These are phyloP conservation scores for Aspergillus quadrilineatus DNA, from an alignment of 2,329 filamentous ascomycete species.

Conservation along the genomic window DNA sequence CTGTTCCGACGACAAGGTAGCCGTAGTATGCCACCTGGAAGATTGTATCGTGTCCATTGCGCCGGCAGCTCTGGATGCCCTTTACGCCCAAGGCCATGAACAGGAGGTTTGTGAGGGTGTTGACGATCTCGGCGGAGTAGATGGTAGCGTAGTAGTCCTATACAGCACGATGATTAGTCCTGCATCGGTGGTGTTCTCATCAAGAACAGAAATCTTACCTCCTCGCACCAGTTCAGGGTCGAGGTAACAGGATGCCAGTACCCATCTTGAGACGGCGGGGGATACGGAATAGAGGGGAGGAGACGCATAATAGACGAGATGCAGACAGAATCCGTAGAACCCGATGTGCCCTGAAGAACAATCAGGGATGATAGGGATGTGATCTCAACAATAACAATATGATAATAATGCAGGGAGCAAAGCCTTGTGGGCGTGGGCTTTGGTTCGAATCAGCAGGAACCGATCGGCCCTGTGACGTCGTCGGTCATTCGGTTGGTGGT, in stretches of 20 bases:
- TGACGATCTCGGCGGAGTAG: conserved; percentile 76
- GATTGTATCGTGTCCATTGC: conserved; percentile 70
- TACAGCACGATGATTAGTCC: conserved; percentile 20
- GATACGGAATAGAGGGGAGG: conserved; percentile 41
- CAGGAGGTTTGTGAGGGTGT: conserved; percentile 76
- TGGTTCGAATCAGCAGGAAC: conserved; percentile 9
- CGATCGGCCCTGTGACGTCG: conserved; percentile 11
- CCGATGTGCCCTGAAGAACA: neutral
- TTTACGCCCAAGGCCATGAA: conserved; percentile 77
- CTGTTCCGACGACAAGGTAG: conserved; percentile 61
- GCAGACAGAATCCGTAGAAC: conserved; percentile 10
- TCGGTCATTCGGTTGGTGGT: neutral
- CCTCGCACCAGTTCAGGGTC: conserved; percentile 78
- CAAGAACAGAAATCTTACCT: conserved; percentile 48
- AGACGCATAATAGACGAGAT: conserved; percentile 26
- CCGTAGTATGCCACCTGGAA: conserved; percentile 68
- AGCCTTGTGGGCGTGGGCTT: neutral
- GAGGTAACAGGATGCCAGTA: conserved; percentile 71
- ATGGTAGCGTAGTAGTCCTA: conserved; percentile 73
- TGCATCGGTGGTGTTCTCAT: neutral
- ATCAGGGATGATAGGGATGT: neutral
- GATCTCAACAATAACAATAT: neutral
- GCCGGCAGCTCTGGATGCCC: conserved; percentile 71
- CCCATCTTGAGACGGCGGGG: conserved; percentile 50
- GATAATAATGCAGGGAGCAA: neutral